Percentiles rank a stretch among this genome's conserved stretches.
phyloP scores from a whole-genome alignment of 306 rosid genomes.

The Phaseolus lunatus region DNA sequence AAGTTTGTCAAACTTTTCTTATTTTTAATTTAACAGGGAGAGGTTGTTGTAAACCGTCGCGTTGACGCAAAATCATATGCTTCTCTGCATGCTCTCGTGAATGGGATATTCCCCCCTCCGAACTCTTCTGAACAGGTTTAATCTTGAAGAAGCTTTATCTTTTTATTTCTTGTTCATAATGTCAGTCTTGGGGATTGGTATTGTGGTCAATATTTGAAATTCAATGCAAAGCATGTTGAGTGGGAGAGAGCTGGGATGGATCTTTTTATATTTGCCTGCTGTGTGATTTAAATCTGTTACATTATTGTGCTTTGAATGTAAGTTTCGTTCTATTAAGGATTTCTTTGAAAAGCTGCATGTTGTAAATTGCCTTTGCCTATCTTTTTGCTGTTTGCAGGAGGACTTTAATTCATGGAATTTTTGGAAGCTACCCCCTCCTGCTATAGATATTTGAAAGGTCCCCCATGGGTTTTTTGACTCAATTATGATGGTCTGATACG shows the following conservation, averaged over 20 bases:
- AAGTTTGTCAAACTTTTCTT: constrained; percentile 44
- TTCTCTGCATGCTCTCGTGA: constrained; percentile 87
- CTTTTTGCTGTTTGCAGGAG: constrained; percentile 65
- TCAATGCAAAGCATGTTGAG: constrained; percentile 33
- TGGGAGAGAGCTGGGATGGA: neutral
- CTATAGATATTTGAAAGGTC: constrained; percentile 53
- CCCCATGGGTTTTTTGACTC: constrained; percentile 32
- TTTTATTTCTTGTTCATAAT: neutral
- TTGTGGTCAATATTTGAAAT: constrained; percentile 24
- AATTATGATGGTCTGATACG: constrained; percentile 35
- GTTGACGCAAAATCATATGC: constrained; percentile 78
- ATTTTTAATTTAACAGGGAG: constrained; percentile 73
- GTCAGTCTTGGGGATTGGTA: constrained; percentile 15
- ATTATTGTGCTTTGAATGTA: constrained; percentile 15
- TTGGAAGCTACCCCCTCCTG: constrained; percentile 81
- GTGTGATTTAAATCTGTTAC: constrained; percentile 32
- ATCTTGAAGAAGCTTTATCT: constrained; percentile 34
- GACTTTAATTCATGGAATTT: constrained; percentile 94
- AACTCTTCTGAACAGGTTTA: constrained; percentile 77
- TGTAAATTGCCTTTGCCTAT: constrained; percentile 2
- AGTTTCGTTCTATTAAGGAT: neutral
- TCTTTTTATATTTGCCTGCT: constrained; percentile 3
- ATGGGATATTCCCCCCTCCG: constrained; percentile 87
- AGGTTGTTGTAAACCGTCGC: constrained; percentile 78
- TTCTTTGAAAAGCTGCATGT: constrained; percentile 7